phyloP scores from a whole-genome alignment of 495 filamentous ascomycete species.

The Penicillium riverlandense region DNA sequence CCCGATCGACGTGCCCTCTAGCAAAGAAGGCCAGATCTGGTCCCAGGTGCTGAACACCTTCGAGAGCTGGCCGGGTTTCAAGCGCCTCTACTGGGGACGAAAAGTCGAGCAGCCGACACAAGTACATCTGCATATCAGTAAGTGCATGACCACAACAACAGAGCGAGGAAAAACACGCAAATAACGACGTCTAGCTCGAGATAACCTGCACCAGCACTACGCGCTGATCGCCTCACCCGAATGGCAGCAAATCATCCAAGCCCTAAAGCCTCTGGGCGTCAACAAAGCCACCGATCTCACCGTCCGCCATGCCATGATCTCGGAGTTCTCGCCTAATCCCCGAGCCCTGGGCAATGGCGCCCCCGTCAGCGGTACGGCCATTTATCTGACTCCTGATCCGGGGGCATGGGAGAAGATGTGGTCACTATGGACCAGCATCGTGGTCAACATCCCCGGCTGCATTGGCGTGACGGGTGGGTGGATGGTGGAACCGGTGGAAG shows the following conservation, averaged over 20 bases:
- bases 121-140: constrained; percentile 18
- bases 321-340: constrained; percentile 10
- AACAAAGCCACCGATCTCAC: constrained; percentile 5
- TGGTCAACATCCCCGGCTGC: constrained; percentile 14
- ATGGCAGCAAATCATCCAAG: constrained; percentile 9
- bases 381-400: constrained; percentile 12
- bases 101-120: constrained; percentile 11
- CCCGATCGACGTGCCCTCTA: constrained; percentile 11
- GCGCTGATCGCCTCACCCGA: constrained; percentile 14
- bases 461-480: constrained; percentile 17
- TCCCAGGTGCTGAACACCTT: constrained; percentile 11
- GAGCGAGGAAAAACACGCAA: neutral
- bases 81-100: constrained; percentile 14
- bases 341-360: constrained; percentile 5
- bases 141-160: constrained; percentile 1
- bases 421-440: constrained; percentile 17
- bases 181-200: constrained; percentile 7
- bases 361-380: constrained; percentile 14
- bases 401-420: constrained; percentile 15
- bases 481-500: constrained; percentile 18
- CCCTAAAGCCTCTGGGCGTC: constrained; percentile 2
- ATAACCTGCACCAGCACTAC: constrained; percentile 12
- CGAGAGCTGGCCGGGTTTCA: constrained; percentile 11
- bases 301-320: constrained; percentile 18
- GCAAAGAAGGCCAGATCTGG: constrained; percentile 11